phyloP scores from a whole-genome alignment of 108 stramenopile genomes.

The Nitzschia palea region DNA sequence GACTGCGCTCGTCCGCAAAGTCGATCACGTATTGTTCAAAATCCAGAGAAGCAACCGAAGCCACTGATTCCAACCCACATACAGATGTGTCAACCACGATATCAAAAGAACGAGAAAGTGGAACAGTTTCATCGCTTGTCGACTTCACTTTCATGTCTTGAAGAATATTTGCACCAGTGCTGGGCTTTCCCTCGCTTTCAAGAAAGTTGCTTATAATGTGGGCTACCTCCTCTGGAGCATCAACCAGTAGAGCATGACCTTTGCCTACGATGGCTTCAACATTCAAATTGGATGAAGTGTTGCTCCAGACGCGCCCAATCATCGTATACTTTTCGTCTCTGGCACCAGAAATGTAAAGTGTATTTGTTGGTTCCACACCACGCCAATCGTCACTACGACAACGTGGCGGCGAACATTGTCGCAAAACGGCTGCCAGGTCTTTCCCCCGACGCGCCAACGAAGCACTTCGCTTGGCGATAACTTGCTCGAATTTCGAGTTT shows the following conservation, averaged over 20 bases:
- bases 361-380: constrained; percentile 37
- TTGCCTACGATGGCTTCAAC: constrained; percentile 42
- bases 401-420: constrained; percentile 54
- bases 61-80: neutral
- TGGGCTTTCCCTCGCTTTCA: too few species aligned
- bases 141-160: too few species aligned
- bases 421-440: constrained; percentile 64
- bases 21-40: constrained; percentile 66
- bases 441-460: constrained; percentile 38
- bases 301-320: constrained; percentile 48
- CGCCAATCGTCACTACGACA: constrained; percentile 52
- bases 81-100: too few species aligned
- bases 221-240: constrained; percentile 54
- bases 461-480: constrained; percentile 37
- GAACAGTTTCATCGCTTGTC: too few species aligned
- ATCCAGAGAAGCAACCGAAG: constrained; percentile 35
- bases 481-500: constrained; percentile 17
- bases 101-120: too few species aligned
- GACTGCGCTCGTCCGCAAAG: constrained; percentile 25
- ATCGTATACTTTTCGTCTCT: constrained; percentile 71
- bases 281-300: constrained; percentile 13
- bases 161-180: too few species aligned
- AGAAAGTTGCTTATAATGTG: constrained; percentile 34
- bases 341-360: constrained; percentile 63
- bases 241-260: constrained; percentile 77